Evolutionary conservation across 257 asterid genomes (phyloP), one percentile per base, ranked within the genome.

Genomic region (Datura wrightii): DNA sequence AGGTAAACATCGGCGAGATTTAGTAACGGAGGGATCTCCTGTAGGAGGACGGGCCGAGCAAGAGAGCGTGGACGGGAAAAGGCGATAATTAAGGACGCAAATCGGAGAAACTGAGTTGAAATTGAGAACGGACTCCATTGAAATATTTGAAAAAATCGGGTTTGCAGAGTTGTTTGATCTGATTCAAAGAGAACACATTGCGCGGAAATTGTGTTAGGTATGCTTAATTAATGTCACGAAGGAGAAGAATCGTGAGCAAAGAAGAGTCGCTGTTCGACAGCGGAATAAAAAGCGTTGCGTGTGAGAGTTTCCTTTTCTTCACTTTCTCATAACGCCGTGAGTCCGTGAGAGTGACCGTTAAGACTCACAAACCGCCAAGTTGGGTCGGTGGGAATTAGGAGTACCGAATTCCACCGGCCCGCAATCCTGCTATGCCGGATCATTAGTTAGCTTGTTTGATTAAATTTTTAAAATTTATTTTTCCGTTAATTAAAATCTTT

Each of bases 21-120:
- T 83, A 10, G 88, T 31, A 69, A 85, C 86, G 66, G 85, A 67
- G 53, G 84, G 87, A 60, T 46, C 85, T 66, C 42, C 16, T 10
- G 80, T 58, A 62, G 13, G 85, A 10, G 84, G 78, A 60, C 53
- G 56, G 76, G 76, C 39, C 39, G 18, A 84, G 80, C 46, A 83
- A 24, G 89, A 65, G 86, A 82, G 54, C 58, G 56, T 80, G 83
- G 85, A 88, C 67, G 76, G 93, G 88, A 81, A 65, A n/a, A 60
- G 76, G 44, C 76, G 76, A 81, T 8, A 42, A 63, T 81, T 81
- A 42, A 60, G 58, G 42, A 65, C 41, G 10, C 13, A 42, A 24
- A 14, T 44, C 16, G 76, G 24, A 48, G 84, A 81, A 60, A 81
- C 14, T 44, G 60, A 81, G 34, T 24, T 60, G 55, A 85, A 84